Evolutionary conservation across 2,329 filamentous ascomycete genomes (phyloP), one percentile per base, ranked within the genome.

Genomic region (Epichloe coenophiala): DNA sequence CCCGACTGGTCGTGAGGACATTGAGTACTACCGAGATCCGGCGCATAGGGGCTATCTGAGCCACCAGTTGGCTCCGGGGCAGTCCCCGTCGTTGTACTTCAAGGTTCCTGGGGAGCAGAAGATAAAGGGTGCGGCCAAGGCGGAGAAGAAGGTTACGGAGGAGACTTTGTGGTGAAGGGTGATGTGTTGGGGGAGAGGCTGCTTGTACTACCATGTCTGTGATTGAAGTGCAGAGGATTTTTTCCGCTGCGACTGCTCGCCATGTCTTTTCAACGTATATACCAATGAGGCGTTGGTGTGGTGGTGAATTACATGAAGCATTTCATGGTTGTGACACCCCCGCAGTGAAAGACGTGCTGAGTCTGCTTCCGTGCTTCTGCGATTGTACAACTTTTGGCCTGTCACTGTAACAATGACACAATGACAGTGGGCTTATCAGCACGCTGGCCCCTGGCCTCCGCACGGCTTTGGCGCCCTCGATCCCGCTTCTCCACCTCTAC

Each of bases 1-100:
- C 64, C 90, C 93, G 33, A 89, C 88, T 17, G 80, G 83, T 63
- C 80, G 93, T 68, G 88, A 85, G 71, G 91, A 97, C 60, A 84
- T 97, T 50, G 93, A 98, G 69, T 98, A 98, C 70, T 98, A 98
- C 71, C 79, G 93, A 61, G 93, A 98, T 64, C 83, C 86, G 23
- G 89, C 88, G 46, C 88, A 97, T 64, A 71, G 93, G 56, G 93
- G 93, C 0, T 98, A 98, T 64, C 67, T 98, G 63, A 87, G 82
- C 67, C 81, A 95, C 70, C 70, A 79, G 63, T 73, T 98, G 46
- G 76, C 81, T 65, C 81, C 88, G 27, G 87, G 88, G 56, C 84
- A 97, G 71, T 87, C 86, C 49, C 90, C 93, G n/a, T 94, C 87
- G 80, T 75, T 98, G 81, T 98, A 89, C 79, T 97, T 81, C 65